These are phyloP conservation scores for Olyra latifolia DNA, from an alignment of 176 grass and related monocot genomes.

Conservation along the genomic window DNA sequence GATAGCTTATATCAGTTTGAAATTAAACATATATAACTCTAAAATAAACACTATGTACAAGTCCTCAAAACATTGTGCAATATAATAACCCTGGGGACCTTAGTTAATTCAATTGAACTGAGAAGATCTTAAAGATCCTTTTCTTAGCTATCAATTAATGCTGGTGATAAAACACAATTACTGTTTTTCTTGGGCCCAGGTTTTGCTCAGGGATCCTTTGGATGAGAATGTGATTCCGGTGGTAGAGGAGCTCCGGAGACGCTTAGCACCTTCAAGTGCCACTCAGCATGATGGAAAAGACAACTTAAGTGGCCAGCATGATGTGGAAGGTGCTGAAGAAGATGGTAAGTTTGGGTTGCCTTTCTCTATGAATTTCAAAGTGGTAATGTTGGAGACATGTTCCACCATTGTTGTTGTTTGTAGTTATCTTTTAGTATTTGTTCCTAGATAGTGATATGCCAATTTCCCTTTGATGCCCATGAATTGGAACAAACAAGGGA, in stretches of 20 bases:
- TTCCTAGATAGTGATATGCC: not conserved
- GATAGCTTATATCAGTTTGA: not conserved
- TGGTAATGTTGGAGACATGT: not conserved
- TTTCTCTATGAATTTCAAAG: not conserved
- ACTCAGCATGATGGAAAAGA: conserved; percentile 56
- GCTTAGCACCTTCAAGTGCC: conserved; percentile 48
- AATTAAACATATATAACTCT: not conserved
- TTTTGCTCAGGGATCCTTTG: conserved; percentile 85
- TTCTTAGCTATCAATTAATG: not conserved
- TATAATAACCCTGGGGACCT: not conserved
- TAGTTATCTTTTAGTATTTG: conserved; percentile 6
- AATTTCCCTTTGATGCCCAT: conserved; percentile 1
- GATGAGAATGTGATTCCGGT: conserved; percentile 86
- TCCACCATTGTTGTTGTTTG: not conserved
- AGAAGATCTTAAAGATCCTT: conserved; percentile 1
- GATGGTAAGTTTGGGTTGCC: conserved; percentile 52
- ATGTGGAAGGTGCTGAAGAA: conserved; percentile 69
- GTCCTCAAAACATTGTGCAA: not conserved
- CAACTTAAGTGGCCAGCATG: conserved; percentile 61
- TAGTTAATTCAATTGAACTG: conserved; percentile 21
- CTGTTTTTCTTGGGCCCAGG: conserved; percentile 37
- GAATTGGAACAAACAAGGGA: conserved; percentile 3
- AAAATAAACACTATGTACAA: not conserved
- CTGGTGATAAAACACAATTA: conserved; percentile 13
- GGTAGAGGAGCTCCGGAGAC: conserved; percentile 79